phyloP scores from a whole-genome alignment of 1,284 basidiomycete species.

The Cryptococcus jaspeensis region DNA sequence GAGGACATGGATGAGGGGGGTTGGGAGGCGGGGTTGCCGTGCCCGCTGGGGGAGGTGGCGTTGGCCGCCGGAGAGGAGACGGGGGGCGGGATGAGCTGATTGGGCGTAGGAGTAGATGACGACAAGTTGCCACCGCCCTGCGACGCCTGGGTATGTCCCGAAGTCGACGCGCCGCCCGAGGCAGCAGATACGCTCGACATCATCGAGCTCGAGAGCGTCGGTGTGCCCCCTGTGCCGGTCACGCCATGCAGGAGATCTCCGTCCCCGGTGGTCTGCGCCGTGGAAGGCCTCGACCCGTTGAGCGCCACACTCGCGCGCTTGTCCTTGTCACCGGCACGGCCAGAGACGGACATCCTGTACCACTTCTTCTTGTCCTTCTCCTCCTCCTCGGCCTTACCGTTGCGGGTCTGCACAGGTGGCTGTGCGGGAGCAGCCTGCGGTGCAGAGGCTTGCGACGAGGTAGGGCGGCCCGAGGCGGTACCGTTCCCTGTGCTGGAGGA shows the following conservation, averaged over 20 bases:
- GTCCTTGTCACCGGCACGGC: slow-evolving; percentile 9
- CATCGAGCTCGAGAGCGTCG: slow-evolving; percentile 19
- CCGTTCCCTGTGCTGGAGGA: background rate
- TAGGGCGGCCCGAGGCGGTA: too few relatives aligned
- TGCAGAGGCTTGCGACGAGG: background rate
- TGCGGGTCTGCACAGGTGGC: background rate
- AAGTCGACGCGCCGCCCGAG: slow-evolving; percentile 5
- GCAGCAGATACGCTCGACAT: slow-evolving; percentile 14
- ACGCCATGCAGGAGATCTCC: slow-evolving; percentile 1
- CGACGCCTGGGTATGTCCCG: background rate
- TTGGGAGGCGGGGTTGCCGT: background rate
- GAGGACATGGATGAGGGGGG: slow-evolving; percentile 8
- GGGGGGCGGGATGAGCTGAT: slow-evolving; percentile 4
- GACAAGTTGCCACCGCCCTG: background rate
- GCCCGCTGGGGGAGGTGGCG: background rate
- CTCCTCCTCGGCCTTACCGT: slow-evolving; percentile 1
- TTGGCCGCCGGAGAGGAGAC: background rate
- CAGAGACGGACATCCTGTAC: background rate
- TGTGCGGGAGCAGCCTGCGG: too few relatives aligned
- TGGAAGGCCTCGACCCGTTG: slow-evolving; percentile 11
- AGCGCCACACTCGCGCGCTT: background rate
- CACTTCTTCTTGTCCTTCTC: slow-evolving; percentile 12
- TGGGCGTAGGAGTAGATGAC: background rate
- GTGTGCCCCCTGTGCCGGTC: slow-evolving; percentile 9
- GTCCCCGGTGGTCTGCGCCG: slow-evolving; percentile 5